phyloP scores from a whole-genome alignment of 2,329 filamentous ascomycete species.

The Trichothecium roseum region DNA sequence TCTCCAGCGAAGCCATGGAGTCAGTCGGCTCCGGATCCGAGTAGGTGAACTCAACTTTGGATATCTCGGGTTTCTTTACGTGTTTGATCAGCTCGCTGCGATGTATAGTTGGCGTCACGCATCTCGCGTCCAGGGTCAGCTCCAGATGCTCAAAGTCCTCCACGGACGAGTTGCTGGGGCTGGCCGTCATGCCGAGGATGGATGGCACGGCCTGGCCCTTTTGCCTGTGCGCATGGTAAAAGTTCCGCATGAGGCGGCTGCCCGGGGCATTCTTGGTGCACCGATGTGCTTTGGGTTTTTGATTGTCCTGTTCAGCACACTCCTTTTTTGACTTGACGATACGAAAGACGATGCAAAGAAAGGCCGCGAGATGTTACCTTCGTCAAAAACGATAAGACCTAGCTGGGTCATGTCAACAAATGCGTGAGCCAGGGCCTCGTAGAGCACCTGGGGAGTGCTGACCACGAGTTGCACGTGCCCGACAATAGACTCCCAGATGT shows the following conservation, averaged over 20 bases:
- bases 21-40: slow-evolving; percentile 12
- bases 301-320: neutral
- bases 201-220: slow-evolving; percentile 38
- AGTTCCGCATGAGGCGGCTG: slow-evolving; percentile 60
- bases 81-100: slow-evolving; percentile 58
- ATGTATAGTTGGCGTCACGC: slow-evolving; percentile 57
- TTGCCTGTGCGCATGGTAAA: slow-evolving; percentile 47
- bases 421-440: slow-evolving; percentile 63
- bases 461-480: slow-evolving; percentile 59
- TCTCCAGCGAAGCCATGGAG: slow-evolving; percentile 32
- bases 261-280: slow-evolving; percentile 55
- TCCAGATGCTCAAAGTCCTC: slow-evolving; percentile 54
- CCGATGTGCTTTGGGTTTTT: slow-evolving; percentile 57
- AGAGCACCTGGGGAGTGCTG: slow-evolving; percentile 65
- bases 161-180: slow-evolving; percentile 56
- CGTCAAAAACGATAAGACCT: slow-evolving; percentile 69
- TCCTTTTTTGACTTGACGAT: neutral
- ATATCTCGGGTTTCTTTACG: slow-evolving; percentile 55
- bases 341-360: slow-evolving; percentile 9
- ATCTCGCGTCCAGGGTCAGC: slow-evolving; percentile 56
- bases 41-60: slow-evolving; percentile 19
- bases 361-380: too few species aligned
- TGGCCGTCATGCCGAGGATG: slow-evolving; percentile 74
- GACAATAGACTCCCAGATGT: slow-evolving; percentile 58
- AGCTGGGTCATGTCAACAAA: slow-evolving; percentile 58